Conservation (phyloP, 129 eudicot genomes). For the Mikania micrantha region DNA sequence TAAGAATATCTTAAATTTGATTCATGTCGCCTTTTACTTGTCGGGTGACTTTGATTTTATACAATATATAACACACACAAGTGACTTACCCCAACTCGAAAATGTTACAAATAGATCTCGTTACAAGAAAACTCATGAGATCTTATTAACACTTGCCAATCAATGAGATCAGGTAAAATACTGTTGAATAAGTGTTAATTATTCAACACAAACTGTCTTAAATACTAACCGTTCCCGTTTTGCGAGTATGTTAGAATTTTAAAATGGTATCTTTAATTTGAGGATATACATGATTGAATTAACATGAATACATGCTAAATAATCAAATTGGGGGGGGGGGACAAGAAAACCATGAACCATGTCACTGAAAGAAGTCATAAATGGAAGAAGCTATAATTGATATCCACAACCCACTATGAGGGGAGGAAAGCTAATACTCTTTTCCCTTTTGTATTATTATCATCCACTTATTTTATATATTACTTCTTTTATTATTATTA, state of each 20-base stretch:
- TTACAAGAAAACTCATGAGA: too few relatives aligned
- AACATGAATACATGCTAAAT: not conserved
- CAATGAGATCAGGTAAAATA: too few relatives aligned
- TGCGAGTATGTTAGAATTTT: too few relatives aligned
- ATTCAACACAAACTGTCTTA: too few relatives aligned
- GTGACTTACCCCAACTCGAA: too few relatives aligned
- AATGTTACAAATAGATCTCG: too few relatives aligned
- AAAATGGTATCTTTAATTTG: too few relatives aligned
- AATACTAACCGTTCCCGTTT: too few relatives aligned
- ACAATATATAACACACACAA: too few relatives aligned
- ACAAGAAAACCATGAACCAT: constrained; percentile 46
- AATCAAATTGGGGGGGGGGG: constrained; percentile 18
- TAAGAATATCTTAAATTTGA: not conserved
- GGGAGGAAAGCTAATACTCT: constrained; percentile 20
- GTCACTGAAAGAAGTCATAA: constrained; percentile 28
- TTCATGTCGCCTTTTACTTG: not conserved
- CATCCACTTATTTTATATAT: constrained; percentile 28
- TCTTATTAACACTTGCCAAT: too few relatives aligned
- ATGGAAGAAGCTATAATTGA: constrained; percentile 14
- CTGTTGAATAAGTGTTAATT: too few relatives aligned
- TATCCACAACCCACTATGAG: constrained; percentile 52
- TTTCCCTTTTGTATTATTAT: constrained; percentile 24
- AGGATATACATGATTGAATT: constrained; percentile 11
- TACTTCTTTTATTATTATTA: constrained; percentile 27
- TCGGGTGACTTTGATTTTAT: too few relatives aligned